Percentiles rank a stretch among this genome's conserved stretches.
These are phyloP conservation scores for Cutaneotrichosporon cyanovorans DNA, from an alignment of 1,284 basidiomycete species.

Conservation along the genomic window DNA sequence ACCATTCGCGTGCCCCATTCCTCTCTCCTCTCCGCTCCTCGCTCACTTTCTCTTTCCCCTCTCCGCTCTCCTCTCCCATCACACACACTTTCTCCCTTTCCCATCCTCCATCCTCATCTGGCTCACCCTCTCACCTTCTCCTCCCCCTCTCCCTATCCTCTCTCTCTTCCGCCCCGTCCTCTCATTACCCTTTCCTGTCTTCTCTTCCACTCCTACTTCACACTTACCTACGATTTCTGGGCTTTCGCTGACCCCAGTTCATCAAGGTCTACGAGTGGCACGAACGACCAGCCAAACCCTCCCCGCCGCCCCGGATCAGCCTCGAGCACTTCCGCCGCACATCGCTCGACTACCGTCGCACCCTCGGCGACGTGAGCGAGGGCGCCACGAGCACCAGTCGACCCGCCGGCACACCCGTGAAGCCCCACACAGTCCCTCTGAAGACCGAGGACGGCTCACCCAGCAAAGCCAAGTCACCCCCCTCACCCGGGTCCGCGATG, in stretches of 20 bases:
- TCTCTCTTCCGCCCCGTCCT: too few relatives aligned
- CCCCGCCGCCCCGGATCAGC: neutral
- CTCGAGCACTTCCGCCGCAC: conserved; percentile 5
- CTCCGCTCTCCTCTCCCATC: too few relatives aligned
- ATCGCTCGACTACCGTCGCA: conserved; percentile 4
- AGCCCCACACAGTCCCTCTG: conserved; percentile 1
- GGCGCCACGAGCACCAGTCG: neutral
- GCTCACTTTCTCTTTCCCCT: too few relatives aligned
- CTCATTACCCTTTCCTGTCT: too few relatives aligned
- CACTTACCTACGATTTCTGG: too few relatives aligned
- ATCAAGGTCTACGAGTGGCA: conserved; percentile 75
- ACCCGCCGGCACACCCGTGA: neutral
- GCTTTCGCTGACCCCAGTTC: conserved; percentile 26
- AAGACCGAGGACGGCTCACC: conserved; percentile 7
- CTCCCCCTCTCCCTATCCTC: too few relatives aligned
- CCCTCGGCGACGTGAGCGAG: conserved; percentile 8
- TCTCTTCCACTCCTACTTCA: too few relatives aligned
- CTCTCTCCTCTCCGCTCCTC: too few relatives aligned
- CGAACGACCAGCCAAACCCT: conserved; percentile 8
- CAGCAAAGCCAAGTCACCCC: conserved; percentile 4
- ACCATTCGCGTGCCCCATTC: too few relatives aligned
- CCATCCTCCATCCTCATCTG: too few relatives aligned
- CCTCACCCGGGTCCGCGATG: conserved; percentile 5
- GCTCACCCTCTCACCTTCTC: too few relatives aligned
- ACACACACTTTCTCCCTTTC: too few relatives aligned